Base-by-base conservation (phyloP, 352 stramenopile species). In the Phytopythium aichiense region DNA sequence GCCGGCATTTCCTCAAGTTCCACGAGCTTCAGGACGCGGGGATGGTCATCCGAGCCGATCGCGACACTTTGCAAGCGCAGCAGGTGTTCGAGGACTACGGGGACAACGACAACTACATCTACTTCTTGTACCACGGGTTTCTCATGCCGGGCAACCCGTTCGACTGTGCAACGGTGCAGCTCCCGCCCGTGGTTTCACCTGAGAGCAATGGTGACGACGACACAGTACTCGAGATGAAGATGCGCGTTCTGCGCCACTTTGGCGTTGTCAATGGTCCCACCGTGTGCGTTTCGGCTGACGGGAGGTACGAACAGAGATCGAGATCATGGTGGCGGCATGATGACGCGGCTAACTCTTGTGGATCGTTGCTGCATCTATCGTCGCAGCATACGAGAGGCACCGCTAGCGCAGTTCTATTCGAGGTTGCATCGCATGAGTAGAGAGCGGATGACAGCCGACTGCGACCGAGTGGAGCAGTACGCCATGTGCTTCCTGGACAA, bases 71-170 rank as follows among this genome's bases (percentile, higher is more conserved):
- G 0, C 51, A 28, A 0, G 62, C 57, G 11, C 40, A 67, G 3
- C 91, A 98, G 60, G 66, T 98, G 7, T 92, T 97, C 58, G 94
- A 98, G 76, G 93, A 98, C 72, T 99, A 99, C 46, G 93, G 93
- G n/a, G 91, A 97, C 77, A 97, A 96, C 63, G 82, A 84, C 73
- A 98, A 96, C 62, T 91, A 89, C 67, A 71, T 88, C 6, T 93
- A 90, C 58, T 78, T 98, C 22, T 54, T 96, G 35, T 77, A 97
- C 54, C 92, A 98, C 66, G 94, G 90, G 0, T 98, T 99, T 56
- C 63, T 98, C 2, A 92, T 96, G 67, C 11, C 66, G 0, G 69
- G 88, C 23, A 97, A 96, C 66, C 79, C 88, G 5, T 94, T 98
- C 63, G 87, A 98, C 68, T 98, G 95, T 67, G 79, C 81, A 7